A percentile compares a stretch with the other conserved stretches of the same genome.
These are phyloP conservation scores for Trapa bicornis DNA, from an alignment of 345 rosid species.

Conservation along the genomic window DNA sequence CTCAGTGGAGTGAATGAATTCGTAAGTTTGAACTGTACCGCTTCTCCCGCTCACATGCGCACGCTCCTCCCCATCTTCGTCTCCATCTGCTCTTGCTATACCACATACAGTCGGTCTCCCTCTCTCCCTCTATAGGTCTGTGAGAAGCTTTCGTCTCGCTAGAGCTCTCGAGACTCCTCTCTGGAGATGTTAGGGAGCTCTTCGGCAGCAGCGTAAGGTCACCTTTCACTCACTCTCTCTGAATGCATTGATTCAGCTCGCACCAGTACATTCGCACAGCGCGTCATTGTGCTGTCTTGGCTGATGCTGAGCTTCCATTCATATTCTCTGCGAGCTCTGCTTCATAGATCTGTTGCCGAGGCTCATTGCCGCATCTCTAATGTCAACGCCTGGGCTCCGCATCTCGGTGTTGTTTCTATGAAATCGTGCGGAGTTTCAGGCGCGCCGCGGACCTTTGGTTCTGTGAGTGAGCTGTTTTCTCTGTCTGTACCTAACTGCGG, in stretches of 20 bases:
- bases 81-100: constrained; percentile 1
- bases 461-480: background rate
- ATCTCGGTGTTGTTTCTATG: background rate
- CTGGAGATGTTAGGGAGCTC: constrained; percentile 18
- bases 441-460: too few species aligned
- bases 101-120: background rate
- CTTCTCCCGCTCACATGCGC: constrained; percentile 39
- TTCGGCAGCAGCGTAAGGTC: constrained; percentile 21
- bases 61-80: constrained; percentile 12
- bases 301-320: background rate
- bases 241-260: background rate
- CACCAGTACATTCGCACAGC: background rate
- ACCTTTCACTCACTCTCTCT: background rate
- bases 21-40: constrained; percentile 45
- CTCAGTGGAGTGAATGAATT: background rate
- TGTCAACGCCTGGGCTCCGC: background rate
- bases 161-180: constrained; percentile 13
- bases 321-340: background rate
- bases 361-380: background rate
- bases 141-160: too few species aligned
- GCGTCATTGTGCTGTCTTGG: background rate
- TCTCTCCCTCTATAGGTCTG: too few species aligned
- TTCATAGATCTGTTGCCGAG: background rate
- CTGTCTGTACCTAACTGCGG: background rate
- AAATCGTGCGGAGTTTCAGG: too few species aligned